Evolutionary conservation across 768 basidiomycete genomes (phyloP), one percentile per base, ranked within the genome.

Genomic region (Amanita phalloides): DNA sequence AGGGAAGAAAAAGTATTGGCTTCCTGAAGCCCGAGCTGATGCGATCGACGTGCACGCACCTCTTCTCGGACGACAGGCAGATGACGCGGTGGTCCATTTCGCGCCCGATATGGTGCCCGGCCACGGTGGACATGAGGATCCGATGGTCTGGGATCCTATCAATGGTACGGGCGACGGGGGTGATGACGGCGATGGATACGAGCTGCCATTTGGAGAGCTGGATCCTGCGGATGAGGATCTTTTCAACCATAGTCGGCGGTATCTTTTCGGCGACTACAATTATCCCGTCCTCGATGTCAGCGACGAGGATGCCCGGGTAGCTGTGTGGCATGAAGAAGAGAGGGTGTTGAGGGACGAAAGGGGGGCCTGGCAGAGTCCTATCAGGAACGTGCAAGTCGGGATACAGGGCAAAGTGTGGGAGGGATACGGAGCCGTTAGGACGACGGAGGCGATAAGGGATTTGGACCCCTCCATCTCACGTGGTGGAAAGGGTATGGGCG

Each of bases 1-100:
- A n/a, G 96, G 95, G 1, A 79, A 82, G 62, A 74, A 75, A 52
- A 99, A 99, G 68, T 99, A 99, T 66, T 99, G 96, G 96, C 72
- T 99, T 7, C 92, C 94, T 0, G 81, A 83, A 59, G 76, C 80
- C 0, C 70, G 65, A 23, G 59, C 70, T 36, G 63, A 70, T 10
- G 74, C 75, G 17, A 58, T 60, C 2, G 68, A 73, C 33, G 79
- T 83, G 6, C 79, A 81, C 56, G 87, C 91, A 4, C 93, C 93
- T 5, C 66, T 95, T 13, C 71, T 91, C 23, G 68, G 74, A 2
- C 67, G 71, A 41, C 80, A 94, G 39, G 80, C 74, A 0, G 79
- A 77, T 10, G 69, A 76, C 54, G 75, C 30, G 30, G 30, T 84
- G 4, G 76, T 90, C 14, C 86, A 86, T 58, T 68, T 79, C 13